Conservation (phyloP, 73 alveolate species). For the Paramecium sexaurelia region DNA sequence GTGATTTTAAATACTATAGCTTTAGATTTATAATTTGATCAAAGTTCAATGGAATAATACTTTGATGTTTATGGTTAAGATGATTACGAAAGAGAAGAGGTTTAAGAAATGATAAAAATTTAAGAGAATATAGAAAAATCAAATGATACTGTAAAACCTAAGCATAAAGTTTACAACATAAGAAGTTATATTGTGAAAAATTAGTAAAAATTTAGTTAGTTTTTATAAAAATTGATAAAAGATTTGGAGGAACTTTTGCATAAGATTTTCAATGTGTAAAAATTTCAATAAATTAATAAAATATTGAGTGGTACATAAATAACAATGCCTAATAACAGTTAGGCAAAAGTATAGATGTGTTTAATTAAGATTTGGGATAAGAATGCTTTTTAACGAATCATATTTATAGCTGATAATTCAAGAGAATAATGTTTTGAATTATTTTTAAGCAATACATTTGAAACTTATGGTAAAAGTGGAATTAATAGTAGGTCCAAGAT, state of each 20-base stretch:
- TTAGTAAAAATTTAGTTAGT: neutral
- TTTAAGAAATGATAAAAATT: constrained; percentile 24
- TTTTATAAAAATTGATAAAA: neutral
- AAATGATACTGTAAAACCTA: constrained; percentile 37
- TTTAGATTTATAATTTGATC: constrained; percentile 43
- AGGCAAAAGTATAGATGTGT: constrained; percentile 34
- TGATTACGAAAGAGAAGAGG: constrained; percentile 40
- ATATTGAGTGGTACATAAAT: constrained; percentile 3
- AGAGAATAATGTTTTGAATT: constrained; percentile 45
- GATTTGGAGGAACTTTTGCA: neutral
- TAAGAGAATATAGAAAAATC: constrained; percentile 33
- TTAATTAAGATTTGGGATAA: constrained; percentile 42
- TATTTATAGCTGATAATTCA: constrained; percentile 21
- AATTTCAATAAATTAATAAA: neutral
- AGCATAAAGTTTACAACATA: constrained; percentile 8
- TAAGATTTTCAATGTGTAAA: neutral
- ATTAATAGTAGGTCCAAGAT: constrained; percentile 20
- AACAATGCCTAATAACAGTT: constrained; percentile 35
- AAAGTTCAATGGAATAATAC: neutral
- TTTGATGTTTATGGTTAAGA: neutral
- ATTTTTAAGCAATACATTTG: neutral
- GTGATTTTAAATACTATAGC: neutral
- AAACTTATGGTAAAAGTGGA: neutral
- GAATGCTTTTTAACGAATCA: neutral
- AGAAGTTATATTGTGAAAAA: constrained; percentile 4